These are phyloP conservation scores for Trametes sanguinea DNA, from an alignment of 768 basidiomycete genomes.

Conservation along the genomic window DNA sequence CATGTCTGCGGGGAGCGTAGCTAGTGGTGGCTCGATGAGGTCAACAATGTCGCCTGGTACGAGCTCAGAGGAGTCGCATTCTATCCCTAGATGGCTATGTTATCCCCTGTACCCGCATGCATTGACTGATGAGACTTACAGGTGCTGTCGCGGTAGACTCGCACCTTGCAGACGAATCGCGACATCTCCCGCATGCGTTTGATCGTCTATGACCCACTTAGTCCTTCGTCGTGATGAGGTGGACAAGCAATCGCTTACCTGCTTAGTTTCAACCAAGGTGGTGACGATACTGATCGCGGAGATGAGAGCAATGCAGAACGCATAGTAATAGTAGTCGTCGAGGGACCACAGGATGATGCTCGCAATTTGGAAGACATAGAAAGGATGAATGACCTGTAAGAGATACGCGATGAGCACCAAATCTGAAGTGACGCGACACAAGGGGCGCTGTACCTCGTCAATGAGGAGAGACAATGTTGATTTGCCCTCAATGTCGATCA, in stretches of 20 bases:
- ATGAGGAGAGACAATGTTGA: slow-evolving; percentile 74
- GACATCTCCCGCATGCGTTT: slow-evolving; percentile 96
- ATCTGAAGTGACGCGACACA: no score
- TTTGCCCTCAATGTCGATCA: slow-evolving; percentile 90
- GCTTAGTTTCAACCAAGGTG: slow-evolving; percentile 90
- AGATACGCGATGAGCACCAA: not conserved
- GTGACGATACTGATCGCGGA: slow-evolving; percentile 80
- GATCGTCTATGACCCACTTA: slow-evolving; percentile 64
- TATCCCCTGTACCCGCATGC: not conserved
- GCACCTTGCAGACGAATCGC: slow-evolving; percentile 76
- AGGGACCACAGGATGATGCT: slow-evolving; percentile 93
- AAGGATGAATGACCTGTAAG: slow-evolving; percentile 86
- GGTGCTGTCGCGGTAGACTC: slow-evolving; percentile 63
- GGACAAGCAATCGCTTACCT: slow-evolving; percentile 48
- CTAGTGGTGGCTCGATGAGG: slow-evolving; percentile 73
- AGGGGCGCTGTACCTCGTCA: slow-evolving; percentile 66
- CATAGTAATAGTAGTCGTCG: slow-evolving; percentile 97
- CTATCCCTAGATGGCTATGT: slow-evolving; percentile 52
- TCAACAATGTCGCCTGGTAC: slow-evolving; percentile 94
- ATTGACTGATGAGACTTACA: slow-evolving; percentile 51
- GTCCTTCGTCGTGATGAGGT: not conserved
- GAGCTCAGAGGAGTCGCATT: slow-evolving; percentile 72
- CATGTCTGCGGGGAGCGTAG: slow-evolving; percentile 85
- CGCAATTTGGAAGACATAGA: slow-evolving; percentile 97
- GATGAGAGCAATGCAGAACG: slow-evolving; percentile 94